Evolutionary conservation across 768 basidiomycete species (phyloP).

Genomic region (Tulasnella sp.): DNA sequence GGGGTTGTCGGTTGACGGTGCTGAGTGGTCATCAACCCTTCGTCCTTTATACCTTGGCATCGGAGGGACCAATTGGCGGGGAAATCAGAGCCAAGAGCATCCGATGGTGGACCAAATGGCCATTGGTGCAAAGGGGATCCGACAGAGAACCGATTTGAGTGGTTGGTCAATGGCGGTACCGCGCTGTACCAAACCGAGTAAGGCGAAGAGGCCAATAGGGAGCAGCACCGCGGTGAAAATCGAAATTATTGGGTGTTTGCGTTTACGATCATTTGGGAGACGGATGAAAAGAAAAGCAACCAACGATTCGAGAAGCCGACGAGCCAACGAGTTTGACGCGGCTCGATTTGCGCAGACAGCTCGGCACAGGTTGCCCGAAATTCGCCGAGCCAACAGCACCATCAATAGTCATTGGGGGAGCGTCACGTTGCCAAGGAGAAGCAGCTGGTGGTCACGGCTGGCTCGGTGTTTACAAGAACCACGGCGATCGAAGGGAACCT

Average conservation of each 20-base stretch:
- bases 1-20: background rate
- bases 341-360: background rate
- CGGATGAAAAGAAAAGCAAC: background rate
- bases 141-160: background rate
- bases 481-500: background rate
- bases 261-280: background rate
- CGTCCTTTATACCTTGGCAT: background rate
- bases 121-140: background rate
- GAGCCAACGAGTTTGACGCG: conserved; percentile 6
- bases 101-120: background rate
- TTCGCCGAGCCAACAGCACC: background rate
- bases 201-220: background rate
- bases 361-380: background rate
- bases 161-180: background rate
- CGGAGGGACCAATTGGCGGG: background rate
- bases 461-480: background rate
- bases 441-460: background rate
- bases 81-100: background rate
- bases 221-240: background rate
- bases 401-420: background rate
- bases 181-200: background rate
- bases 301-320: background rate
- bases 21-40: background rate
- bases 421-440: background rate
- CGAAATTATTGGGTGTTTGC: background rate